These are phyloP conservation scores for Rosa multiflora DNA, from an alignment of 306 rosid species.

Conservation along the genomic window DNA sequence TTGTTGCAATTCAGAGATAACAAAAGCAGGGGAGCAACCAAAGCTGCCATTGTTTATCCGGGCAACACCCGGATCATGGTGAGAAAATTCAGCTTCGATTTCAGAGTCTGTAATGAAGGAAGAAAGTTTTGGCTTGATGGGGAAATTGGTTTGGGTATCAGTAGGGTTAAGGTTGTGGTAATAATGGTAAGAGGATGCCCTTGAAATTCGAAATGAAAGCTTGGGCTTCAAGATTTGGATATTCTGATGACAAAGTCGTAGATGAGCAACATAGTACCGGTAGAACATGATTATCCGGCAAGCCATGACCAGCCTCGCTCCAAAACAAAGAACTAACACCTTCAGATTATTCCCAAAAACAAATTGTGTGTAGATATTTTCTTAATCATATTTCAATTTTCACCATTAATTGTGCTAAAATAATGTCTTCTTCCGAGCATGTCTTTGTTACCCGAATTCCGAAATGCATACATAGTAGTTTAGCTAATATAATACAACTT, in stretches of 20 bases:
- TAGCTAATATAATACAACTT: not conserved
- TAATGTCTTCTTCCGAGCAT: not conserved
- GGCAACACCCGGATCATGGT: constrained; percentile 57
- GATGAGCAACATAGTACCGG: not conserved
- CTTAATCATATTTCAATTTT: too few species aligned
- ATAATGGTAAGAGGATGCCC: not conserved
- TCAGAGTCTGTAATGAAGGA: constrained; percentile 38
- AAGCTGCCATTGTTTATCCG: constrained; percentile 74
- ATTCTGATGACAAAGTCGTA: constrained; percentile 4
- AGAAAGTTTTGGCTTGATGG: constrained; percentile 37
- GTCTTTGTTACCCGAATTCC: not conserved
- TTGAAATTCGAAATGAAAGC: not conserved
- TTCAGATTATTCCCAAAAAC: not conserved
- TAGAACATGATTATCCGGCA: not conserved
- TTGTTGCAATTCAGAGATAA: constrained; percentile 39
- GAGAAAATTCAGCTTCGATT: constrained; percentile 46
- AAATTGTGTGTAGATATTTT: not conserved
- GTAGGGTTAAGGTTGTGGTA: constrained; percentile 20
- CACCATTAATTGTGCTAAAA: not conserved
- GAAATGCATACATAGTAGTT: not conserved
- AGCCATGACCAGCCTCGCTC: not conserved
- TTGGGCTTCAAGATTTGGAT: not conserved
- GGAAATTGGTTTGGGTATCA: constrained; percentile 21
- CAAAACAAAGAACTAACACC: not conserved
- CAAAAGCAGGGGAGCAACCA: constrained; percentile 59